phyloP scores from a whole-genome alignment of 2,329 filamentous ascomycete species.

The Diplodia sapinea region DNA sequence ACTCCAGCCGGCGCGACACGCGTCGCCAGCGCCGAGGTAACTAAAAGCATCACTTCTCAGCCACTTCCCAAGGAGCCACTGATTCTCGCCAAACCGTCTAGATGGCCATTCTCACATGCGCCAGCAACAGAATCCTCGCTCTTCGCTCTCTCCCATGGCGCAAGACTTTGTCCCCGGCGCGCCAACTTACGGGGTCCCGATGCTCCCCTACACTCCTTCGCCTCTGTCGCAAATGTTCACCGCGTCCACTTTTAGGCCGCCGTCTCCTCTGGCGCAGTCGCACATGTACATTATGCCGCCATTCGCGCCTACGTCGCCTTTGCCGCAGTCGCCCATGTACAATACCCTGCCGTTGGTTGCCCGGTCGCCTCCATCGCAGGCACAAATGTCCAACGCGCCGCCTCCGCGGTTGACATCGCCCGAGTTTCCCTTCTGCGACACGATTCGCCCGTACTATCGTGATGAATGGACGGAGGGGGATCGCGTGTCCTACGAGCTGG shows the following conservation, averaged over 20 bases:
- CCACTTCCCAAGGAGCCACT: background rate
- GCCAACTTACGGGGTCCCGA: background rate
- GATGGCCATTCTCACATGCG: background rate
- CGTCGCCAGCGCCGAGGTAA: background rate
- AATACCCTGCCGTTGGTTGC: background rate
- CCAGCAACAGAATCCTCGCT: background rate
- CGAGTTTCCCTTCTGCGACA: background rate
- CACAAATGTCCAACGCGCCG: background rate
- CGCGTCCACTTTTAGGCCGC: too few relatives aligned
- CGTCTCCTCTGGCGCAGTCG: background rate
- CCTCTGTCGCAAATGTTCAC: background rate
- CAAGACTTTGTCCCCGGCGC: slow-evolving; percentile 6
- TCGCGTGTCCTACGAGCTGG: background rate
- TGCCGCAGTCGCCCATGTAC: too few relatives aligned
- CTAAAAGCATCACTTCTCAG: background rate
- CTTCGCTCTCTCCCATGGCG: slow-evolving; percentile 3
- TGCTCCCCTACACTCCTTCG: background rate
- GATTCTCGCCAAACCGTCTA: background rate
- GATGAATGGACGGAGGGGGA: slow-evolving; percentile 2
- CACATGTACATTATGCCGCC: too few relatives aligned
- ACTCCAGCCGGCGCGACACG: background rate
- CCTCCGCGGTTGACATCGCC: background rate
- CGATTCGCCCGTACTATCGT: slow-evolving; percentile 1
- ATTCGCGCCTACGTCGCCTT: too few relatives aligned
- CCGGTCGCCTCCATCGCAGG: background rate